Evolutionary conservation across 208 protist species (phyloP).

Genomic region (Crithidia mellificae): DNA sequence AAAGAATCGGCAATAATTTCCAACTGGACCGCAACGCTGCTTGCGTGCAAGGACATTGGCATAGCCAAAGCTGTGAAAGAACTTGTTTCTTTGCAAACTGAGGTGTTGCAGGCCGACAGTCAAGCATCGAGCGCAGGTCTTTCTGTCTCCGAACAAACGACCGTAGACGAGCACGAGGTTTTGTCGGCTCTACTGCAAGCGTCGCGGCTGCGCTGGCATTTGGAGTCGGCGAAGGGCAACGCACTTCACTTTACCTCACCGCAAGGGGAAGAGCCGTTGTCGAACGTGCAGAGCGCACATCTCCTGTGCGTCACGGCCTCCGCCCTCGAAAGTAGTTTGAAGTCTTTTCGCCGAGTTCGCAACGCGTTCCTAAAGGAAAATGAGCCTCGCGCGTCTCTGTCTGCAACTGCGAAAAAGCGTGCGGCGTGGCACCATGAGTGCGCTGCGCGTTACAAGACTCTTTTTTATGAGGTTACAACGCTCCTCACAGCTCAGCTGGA

Average conservation of each 20-base stretch:
- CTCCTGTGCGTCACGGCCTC: conserved; percentile 7
- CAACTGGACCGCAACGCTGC: no score
- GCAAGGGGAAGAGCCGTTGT: background rate
- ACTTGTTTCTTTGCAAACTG: no score
- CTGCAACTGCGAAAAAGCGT: background rate
- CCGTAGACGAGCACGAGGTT: background rate
- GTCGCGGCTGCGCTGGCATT: conserved; percentile 1
- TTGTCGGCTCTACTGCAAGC: background rate
- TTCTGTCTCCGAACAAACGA: background rate
- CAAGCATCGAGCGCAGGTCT: background rate
- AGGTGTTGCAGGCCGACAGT: no score
- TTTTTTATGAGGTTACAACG: no score
- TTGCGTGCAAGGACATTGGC: no score
- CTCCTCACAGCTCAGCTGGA: no score
- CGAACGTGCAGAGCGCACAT: background rate
- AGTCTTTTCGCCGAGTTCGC: background rate
- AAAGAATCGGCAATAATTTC: no score
- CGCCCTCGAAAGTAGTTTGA: conserved; percentile 15
- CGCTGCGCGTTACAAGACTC: no score
- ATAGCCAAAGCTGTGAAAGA: no score
- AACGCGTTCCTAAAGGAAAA: background rate
- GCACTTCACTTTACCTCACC: background rate
- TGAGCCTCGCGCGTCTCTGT: background rate
- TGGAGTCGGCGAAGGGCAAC: background rate
- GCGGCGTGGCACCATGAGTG: no score